Base-by-base conservation (phyloP, 2,329 filamentous ascomycete species). In the Trichoderma breve region DNA sequence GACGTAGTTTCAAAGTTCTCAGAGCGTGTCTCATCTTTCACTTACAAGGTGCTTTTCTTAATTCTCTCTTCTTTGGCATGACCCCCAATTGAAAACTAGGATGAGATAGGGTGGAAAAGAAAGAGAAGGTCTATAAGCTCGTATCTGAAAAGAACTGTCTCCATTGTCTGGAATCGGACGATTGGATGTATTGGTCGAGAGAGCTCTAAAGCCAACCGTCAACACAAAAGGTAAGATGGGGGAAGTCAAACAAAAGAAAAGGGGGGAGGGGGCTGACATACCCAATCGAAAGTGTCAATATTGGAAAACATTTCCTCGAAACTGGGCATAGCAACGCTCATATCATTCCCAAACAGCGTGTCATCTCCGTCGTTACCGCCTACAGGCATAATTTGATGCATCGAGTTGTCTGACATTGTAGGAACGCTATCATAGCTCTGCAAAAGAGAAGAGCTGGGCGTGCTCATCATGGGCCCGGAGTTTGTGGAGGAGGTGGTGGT, bases 251-350 rank as follows among this genome's bases (percentile, higher is more conserved):
- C 18, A 8, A 21, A n/a, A 24, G 28, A 34, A 34, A 15, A 47
- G 26, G 12, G 5, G 3, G 18, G 26, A 26, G 47, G 21, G 7
- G 61, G 11, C 11, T 60, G 18, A 75, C 81, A 73, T 78, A 83
- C 83, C 83, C 83, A 85, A 71, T 85, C 82, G 51, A 83, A 76
- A 18, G 78, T 75, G 26, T 78, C 78, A 0, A 77, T 74, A 47
- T 78, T 76, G 43, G 77, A 78, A 43, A 84, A 75, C 30, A 84
- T 79, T 67, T 75, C 79, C 24, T 84, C 83, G 6, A 84, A 72
- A 6, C 80, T 78, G n/a, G 79, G 75, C 55, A 81, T 80, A 12
- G 79, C 76, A 7, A 79, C 72, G 0, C 76, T 55, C 39, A 74
- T 9, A 9, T 15, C 61, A 14, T 43, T 43, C 7, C n/a, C 66